Percentiles rank a stretch among this genome's conserved stretches.
These are phyloP conservation scores for Talaromyces sp. DNA, from an alignment of 2,329 filamentous ascomycete genomes.

Conservation along the genomic window DNA sequence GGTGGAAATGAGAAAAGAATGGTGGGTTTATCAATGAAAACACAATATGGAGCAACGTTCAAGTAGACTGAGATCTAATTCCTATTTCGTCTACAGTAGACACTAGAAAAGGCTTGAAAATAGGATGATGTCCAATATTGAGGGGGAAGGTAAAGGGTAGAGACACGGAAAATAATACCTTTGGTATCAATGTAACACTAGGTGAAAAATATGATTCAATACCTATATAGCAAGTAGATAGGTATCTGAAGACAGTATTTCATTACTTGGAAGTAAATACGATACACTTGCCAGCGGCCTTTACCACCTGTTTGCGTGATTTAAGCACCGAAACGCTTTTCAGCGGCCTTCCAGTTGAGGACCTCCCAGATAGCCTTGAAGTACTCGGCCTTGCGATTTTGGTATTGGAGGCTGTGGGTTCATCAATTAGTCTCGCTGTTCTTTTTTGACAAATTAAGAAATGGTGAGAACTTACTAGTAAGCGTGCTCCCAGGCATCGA, in stretches of 20 bases:
- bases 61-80: not conserved
- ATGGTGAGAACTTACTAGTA: slow-evolving; percentile 63
- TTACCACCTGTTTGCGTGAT: not conserved
- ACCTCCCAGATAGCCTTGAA: slow-evolving; percentile 93
- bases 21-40: not conserved
- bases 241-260: not conserved
- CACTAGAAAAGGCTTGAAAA: not conserved
- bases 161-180: not conserved
- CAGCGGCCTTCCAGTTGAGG: slow-evolving; percentile 89
- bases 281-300: not conserved
- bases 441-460: not conserved
- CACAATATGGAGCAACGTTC: not conserved
- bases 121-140: not conserved
- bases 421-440: slow-evolving; percentile 20
- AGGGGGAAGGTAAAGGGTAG: not conserved
- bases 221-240: not conserved
- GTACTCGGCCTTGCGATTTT: slow-evolving; percentile 97
- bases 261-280: not conserved
- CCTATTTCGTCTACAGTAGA: not conserved
- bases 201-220: not conserved
- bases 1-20: not conserved
- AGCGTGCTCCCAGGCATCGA: slow-evolving; percentile 95
- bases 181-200: not conserved
- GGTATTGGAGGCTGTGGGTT: slow-evolving; percentile 69
- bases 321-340: slow-evolving; percentile 60